Conservation (phyloP, 345 rosid species). For the Crucihimalaya himalaica region DNA sequence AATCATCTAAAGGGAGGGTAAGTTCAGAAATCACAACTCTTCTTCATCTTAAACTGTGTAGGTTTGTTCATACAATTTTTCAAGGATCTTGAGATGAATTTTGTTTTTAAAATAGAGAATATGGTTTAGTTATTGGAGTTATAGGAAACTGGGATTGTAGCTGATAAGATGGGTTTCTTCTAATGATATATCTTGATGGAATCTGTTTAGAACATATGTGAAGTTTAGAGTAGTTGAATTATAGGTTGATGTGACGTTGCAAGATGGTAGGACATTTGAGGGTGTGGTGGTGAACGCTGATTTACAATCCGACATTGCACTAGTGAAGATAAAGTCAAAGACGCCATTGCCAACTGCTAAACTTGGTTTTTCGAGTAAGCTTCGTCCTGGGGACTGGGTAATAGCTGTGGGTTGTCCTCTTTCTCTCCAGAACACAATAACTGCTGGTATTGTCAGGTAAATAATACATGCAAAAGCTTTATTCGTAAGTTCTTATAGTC, state of each 20-base stretch:
- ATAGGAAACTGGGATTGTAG: neutral
- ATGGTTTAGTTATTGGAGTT: neutral
- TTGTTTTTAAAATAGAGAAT: too few species aligned
- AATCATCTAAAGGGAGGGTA: constrained; percentile 68
- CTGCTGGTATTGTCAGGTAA: constrained; percentile 95
- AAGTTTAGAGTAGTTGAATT: constrained; percentile 17
- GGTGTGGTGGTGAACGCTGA: constrained; percentile 81
- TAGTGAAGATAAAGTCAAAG: constrained; percentile 80
- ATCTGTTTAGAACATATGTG: neutral
- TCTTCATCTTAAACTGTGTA: neutral
- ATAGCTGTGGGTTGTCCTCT: constrained; percentile 95
- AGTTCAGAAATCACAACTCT: neutral
- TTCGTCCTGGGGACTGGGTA: constrained; percentile 98
- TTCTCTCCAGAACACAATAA: constrained; percentile 86
- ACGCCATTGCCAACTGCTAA: constrained; percentile 79
- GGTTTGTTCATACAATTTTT: neutral
- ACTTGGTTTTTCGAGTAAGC: constrained; percentile 80
- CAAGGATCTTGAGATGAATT: neutral
- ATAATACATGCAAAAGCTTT: neutral
- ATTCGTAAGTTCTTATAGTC: constrained; percentile 1
- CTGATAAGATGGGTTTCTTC: neutral
- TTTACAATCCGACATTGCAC: constrained; percentile 91
- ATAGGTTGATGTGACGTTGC: constrained; percentile 90
- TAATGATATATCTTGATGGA: neutral
- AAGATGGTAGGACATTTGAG: constrained; percentile 88